Evolutionary conservation across 73 alveolate genomes (phyloP).

Genomic region (Blepharisma japonicum): DNA sequence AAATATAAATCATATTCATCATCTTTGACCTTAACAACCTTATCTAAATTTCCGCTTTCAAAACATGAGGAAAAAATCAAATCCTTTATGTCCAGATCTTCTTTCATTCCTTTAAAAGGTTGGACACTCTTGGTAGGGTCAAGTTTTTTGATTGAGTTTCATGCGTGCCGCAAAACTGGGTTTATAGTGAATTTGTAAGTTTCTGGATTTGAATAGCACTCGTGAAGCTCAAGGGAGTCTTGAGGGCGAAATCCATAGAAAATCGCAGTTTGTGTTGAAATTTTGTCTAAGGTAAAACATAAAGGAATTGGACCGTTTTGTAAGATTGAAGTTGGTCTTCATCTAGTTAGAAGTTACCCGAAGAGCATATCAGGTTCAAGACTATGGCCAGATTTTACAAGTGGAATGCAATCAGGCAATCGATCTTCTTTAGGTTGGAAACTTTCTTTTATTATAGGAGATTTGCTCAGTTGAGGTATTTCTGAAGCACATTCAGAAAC

Average conservation of each 20-base stretch:
- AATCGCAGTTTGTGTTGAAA: background rate
- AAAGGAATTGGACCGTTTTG: background rate
- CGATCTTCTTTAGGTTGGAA: too few species aligned
- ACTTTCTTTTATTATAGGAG: too few species aligned
- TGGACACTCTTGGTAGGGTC: background rate
- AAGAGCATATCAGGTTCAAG: slow-evolving; percentile 66
- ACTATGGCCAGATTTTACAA: slow-evolving; percentile 26
- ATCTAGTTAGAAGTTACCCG: slow-evolving; percentile 9
- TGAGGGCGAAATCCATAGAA: slow-evolving; percentile 27
- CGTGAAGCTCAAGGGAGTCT: slow-evolving; percentile 30
- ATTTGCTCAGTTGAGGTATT: too few species aligned
- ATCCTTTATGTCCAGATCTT: background rate
- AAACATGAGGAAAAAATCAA: slow-evolving; percentile 48
- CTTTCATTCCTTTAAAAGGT: slow-evolving; percentile 12
- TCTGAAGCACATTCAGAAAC: too few species aligned
- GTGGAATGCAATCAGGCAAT: slow-evolving; percentile 18
- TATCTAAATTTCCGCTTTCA: slow-evolving; percentile 62
- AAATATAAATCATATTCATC: slow-evolving; percentile 65
- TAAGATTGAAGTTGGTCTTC: background rate
- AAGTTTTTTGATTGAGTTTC: background rate
- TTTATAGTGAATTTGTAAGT: background rate
- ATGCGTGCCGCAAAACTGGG: background rate
- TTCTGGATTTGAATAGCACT: background rate
- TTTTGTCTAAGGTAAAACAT: background rate
- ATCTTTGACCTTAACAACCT: slow-evolving; percentile 40